phyloP scores from a whole-genome alignment of 108 stramenopile genomes.

The Epithemia pelagica region DNA sequence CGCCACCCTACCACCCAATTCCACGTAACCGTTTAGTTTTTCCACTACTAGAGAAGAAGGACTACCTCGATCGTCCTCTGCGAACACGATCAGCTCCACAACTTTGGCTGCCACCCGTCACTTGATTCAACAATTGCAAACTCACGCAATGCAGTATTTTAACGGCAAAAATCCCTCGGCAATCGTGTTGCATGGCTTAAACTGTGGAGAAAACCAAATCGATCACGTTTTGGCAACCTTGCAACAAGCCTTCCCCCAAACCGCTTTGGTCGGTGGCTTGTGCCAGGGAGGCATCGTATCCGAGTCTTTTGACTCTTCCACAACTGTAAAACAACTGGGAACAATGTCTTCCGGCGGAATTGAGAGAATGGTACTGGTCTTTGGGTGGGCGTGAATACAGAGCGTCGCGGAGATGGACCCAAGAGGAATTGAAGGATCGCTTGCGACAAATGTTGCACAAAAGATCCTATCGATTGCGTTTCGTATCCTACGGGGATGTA shows the following conservation, averaged over 20 bases:
- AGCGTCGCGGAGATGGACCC: constrained; percentile 27
- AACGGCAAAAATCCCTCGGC: neutral
- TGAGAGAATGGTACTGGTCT: neutral
- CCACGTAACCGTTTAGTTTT: constrained; percentile 31
- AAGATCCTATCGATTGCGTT: neutral
- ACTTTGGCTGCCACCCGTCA: too few species aligned
- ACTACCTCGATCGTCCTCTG: too few species aligned
- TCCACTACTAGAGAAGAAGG: too few species aligned
- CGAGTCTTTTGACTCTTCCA: neutral
- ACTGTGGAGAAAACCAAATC: constrained; percentile 13
- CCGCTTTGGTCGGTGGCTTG: constrained; percentile 46
- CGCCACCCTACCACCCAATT: constrained; percentile 29
- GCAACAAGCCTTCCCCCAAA: constrained; percentile 23
- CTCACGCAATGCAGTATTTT: neutral
- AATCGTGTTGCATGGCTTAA: constrained; percentile 34
- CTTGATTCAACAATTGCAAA: neutral
- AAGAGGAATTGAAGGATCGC: constrained; percentile 13
- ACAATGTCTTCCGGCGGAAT: neutral
- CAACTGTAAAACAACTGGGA: neutral
- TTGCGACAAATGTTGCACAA: constrained; percentile 10
- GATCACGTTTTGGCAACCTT: constrained; percentile 21
- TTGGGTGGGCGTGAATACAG: too few species aligned
- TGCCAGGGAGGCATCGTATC: constrained; percentile 31
- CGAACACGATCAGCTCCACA: too few species aligned
- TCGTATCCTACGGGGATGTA: too few species aligned